Base-by-base conservation (phyloP, 176 grass and related monocot genomes). In the Bromus sterilis region DNA sequence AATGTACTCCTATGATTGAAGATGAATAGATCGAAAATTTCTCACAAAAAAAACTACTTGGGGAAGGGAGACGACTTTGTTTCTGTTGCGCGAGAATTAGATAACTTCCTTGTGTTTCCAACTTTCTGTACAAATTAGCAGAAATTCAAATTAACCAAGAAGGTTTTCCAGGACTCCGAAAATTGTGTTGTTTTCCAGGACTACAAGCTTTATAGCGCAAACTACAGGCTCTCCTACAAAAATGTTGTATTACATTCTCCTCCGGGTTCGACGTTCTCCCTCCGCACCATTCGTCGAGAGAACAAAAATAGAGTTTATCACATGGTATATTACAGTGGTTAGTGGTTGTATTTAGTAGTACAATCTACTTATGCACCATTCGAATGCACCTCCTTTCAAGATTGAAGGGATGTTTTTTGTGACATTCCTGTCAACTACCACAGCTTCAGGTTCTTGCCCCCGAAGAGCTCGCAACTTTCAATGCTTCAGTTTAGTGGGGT, bases 171-270 rank as follows among this genome's bases (percentile, higher is more conserved):
- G n/a, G n/a, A n/a, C n/a, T n/a, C n/a, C 64, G 31, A 21, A 65
- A 66, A 72, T 21, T 8, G 9, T 53, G 46, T 65, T 23, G 5
- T 32, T 16, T 40, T 33, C 12, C 23, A 64, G 21, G 59, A 81
- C 20, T 66, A 74, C 29, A 83, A 16, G 66, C 66, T 79, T 66
- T 57, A 79, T 58, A 59, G n/a, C 42, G 66, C 30, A 79, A 39
- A 36, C 67, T 79, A 77, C 71, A 44, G 20, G 39, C 56, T 61
- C 44, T n/a, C n/a, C n/a, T 79, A 84, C 81, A 80, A 82, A 79
- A 73, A 35, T 28, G 9, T 64, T 51, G 49, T 74, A 49, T 46
- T 68, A 29, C 28, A 44, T 11, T 48, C 13, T 34, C 32, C 24
- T 68, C 36, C 56, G 11, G 18, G 24, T 53, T 11, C 20, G 15